Conservation (phyloP, 2,329 filamentous ascomycete genomes). For the Hymenoscyphus salicellus region DNA sequence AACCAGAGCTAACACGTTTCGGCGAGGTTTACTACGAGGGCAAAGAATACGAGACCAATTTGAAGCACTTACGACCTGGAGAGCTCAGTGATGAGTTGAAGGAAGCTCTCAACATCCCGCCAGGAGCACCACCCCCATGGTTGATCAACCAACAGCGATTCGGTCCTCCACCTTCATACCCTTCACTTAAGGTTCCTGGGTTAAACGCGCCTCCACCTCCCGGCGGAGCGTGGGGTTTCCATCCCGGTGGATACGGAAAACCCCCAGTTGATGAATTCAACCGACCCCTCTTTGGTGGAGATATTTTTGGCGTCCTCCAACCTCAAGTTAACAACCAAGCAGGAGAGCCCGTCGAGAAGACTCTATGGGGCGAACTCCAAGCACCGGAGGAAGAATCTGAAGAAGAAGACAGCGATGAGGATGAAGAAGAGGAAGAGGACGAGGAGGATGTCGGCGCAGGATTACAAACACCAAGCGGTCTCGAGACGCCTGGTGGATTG, state of each 20-base stretch:
- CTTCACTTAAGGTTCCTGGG: slow-evolving; percentile 89
- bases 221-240: slow-evolving; percentile 90
- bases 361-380: slow-evolving; percentile 89
- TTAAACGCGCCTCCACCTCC: slow-evolving; percentile 89
- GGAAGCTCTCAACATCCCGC: slow-evolving; percentile 90
- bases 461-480: slow-evolving; percentile 69
- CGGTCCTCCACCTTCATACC: slow-evolving; percentile 90
- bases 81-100: slow-evolving; percentile 86
- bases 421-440: slow-evolving; percentile 62
- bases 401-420: slow-evolving; percentile 65
- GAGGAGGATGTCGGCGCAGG: slow-evolving; percentile 62
- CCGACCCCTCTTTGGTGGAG: slow-evolving; percentile 84
- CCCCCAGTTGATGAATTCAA: slow-evolving; percentile 93
- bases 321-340: slow-evolving; percentile 59
- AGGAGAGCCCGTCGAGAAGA: slow-evolving; percentile 80
- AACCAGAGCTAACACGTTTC: slow-evolving; percentile 88
- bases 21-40: slow-evolving; percentile 99
- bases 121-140: slow-evolving; percentile 92
- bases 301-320: slow-evolving; percentile 80
- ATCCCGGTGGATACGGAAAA: slow-evolving; percentile 93
- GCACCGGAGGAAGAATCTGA: slow-evolving; percentile 74
- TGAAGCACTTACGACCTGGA: slow-evolving; percentile 83
- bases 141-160: slow-evolving; percentile 94
- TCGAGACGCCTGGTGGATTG: slow-evolving; percentile 79
- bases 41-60: slow-evolving; percentile 95